Conservation (phyloP, 2,329 filamentous ascomycete genomes). For the Diaporthe citriasiana region DNA sequence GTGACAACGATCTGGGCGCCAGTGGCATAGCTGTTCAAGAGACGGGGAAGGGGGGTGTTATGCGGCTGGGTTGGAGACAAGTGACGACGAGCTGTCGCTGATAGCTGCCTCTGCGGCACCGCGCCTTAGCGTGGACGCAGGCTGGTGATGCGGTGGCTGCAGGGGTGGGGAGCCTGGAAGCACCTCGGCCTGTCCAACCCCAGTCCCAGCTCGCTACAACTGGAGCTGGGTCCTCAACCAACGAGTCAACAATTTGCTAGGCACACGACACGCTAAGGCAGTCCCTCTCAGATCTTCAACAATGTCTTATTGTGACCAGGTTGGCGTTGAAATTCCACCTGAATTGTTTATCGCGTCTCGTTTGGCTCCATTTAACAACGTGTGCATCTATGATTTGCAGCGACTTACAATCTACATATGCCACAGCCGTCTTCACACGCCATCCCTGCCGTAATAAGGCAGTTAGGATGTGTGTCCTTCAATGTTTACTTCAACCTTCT, state of each 20-base stretch:
- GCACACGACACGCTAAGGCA: neutral
- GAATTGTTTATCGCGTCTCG: neutral
- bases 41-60: neutral
- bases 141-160: slow-evolving; percentile 25
- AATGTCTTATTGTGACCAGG: no score
- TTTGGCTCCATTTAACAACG: neutral
- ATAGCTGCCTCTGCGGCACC: slow-evolving; percentile 28
- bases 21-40: slow-evolving; percentile 18
- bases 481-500: no score
- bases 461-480: neutral
- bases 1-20: slow-evolving; percentile 22
- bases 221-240: neutral
- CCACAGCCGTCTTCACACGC: neutral
- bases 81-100: slow-evolving; percentile 17
- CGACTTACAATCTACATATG: no score
- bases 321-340: no score
- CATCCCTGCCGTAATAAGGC: neutral
- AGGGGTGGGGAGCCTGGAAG: slow-evolving; percentile 5
- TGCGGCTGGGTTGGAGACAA: neutral
- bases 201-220: no score
- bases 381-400: neutral
- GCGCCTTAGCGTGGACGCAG: slow-evolving; percentile 17
- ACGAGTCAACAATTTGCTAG: neutral
- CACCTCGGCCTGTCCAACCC: slow-evolving; percentile 19
- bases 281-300: neutral